phyloP scores from a whole-genome alignment of 345 rosid species.

The Lepidium aucheri region DNA sequence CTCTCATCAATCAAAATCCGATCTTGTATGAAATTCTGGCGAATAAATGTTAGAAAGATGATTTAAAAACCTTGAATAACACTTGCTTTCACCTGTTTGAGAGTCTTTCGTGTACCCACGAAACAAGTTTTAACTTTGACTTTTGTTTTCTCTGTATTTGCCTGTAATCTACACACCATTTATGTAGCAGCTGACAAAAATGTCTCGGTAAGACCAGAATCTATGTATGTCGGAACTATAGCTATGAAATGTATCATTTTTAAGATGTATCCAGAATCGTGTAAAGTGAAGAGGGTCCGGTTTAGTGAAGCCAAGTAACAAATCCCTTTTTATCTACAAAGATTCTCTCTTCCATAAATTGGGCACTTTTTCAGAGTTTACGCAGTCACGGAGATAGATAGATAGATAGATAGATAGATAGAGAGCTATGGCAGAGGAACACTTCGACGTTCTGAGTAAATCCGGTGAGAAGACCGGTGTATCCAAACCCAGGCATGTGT shows the following conservation, averaged over 20 bases:
- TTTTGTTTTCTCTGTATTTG: too few species aligned
- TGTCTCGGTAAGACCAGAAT: too few species aligned
- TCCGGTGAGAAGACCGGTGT: constrained; percentile 62
- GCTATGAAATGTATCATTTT: neutral
- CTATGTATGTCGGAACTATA: too few species aligned
- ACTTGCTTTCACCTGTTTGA: too few species aligned
- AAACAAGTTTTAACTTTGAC: too few species aligned
- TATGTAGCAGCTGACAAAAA: too few species aligned
- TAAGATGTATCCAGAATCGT: neutral
- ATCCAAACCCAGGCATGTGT: constrained; percentile 63
- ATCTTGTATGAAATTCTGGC: too few species aligned
- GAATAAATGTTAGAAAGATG: too few species aligned
- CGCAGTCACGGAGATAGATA: neutral
- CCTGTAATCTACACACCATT: too few species aligned
- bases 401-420: neutral
- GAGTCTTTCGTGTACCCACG: too few species aligned
- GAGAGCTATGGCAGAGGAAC: constrained; percentile 41
- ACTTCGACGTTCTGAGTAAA: constrained; percentile 61
- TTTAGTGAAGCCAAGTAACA: neutral
- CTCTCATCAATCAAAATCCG: too few species aligned
- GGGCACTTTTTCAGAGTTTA: neutral
- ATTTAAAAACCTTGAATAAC: too few species aligned
- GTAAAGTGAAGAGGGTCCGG: neutral
- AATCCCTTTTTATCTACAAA: neutral
- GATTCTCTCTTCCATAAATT: neutral